Percentiles rank a stretch among this genome's conserved stretches.
Evolutionary conservation across 495 filamentous ascomycete genomes (phyloP).

Genomic region (Penicillium arizonense): DNA sequence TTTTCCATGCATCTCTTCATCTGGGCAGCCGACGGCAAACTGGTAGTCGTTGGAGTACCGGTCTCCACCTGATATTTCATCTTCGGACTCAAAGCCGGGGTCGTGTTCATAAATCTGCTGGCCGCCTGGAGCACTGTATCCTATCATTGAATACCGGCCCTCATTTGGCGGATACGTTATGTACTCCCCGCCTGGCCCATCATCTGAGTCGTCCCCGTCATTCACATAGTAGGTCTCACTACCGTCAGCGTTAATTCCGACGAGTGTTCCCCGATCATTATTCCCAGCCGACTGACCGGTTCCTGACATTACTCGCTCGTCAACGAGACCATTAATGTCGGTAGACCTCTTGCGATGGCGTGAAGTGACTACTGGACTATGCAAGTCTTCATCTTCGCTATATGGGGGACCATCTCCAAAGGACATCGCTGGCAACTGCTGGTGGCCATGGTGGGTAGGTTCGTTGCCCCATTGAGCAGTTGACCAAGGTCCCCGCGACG

Average conservation of each 20-base stretch:
- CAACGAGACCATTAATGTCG: conserved; percentile 31
- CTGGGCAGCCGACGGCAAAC: conserved; percentile 91
- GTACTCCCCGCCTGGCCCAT: conserved; percentile 75
- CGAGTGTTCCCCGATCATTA: conserved; percentile 61
- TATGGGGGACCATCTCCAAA: conserved; percentile 94
- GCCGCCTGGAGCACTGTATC: conserved; percentile 39
- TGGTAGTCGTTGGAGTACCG: conserved; percentile 87
- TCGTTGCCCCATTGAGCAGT: conserved; percentile 48
- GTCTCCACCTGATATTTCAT: conserved; percentile 55
- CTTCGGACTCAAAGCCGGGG: conserved; percentile 58
- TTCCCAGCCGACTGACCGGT: conserved; percentile 33
- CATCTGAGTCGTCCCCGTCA: conserved; percentile 56
- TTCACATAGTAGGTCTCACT: conserved; percentile 76
- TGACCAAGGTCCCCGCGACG: conserved; percentile 49
- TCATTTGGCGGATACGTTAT: conserved; percentile 73
- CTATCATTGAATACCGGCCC: conserved; percentile 53
- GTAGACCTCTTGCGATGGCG: conserved; percentile 78
- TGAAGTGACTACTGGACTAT: conserved; percentile 79
- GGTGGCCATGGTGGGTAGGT: conserved; percentile 32
- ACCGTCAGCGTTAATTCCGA: conserved; percentile 67
- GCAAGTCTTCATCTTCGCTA: conserved; percentile 94
- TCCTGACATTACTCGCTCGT: conserved; percentile 15
- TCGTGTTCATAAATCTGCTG: conserved; percentile 57
- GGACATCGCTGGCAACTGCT: conserved; percentile 79
- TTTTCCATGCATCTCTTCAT: conserved; percentile 97